These are phyloP conservation scores for Venturiaceae sp. DNA, from an alignment of 2,329 filamentous ascomycete species.

Conservation along the genomic window DNA sequence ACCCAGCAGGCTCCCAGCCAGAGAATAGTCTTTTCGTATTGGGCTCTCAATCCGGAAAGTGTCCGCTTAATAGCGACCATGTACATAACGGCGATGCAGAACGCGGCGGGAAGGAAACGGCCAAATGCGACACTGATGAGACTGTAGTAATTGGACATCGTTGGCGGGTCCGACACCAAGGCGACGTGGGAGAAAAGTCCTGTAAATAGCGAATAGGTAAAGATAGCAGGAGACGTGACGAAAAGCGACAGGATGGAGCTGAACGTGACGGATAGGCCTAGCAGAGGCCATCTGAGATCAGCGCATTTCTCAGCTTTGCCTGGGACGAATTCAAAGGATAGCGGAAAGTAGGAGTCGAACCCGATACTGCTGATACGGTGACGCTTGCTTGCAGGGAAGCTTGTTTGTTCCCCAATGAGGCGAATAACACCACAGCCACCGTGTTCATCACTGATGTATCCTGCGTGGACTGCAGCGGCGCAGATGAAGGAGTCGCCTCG, in stretches of 20 bases:
- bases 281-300: constrained; percentile 75
- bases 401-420: constrained; percentile 57
- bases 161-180: constrained; percentile 78
- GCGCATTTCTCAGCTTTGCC: constrained; percentile 57
- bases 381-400: constrained; percentile 54
- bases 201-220: constrained; percentile 77
- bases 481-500: constrained; percentile 87
- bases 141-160: constrained; percentile 53
- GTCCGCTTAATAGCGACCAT: constrained; percentile 69
- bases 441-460: constrained; percentile 58
- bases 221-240: constrained; percentile 65
- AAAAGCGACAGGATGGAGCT: constrained; percentile 71
- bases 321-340: constrained; percentile 67
- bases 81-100: constrained; percentile 81
- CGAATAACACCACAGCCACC: constrained; percentile 78
- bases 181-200: constrained; percentile 85
- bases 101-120: constrained; percentile 76
- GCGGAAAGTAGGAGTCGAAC: constrained; percentile 86
- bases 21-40: constrained; percentile 80
- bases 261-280: constrained; percentile 73
- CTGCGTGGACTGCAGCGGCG: constrained; percentile 73
- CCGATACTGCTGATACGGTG: constrained; percentile 66
- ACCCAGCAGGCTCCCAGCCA: constrained; percentile 90
- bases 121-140: constrained; percentile 71
- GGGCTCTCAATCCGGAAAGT: constrained; percentile 63